Percentiles rank a stretch among this genome's conserved stretches.
These are phyloP conservation scores for Neoascochyta sp. DNA, from an alignment of 2,329 filamentous ascomycete species.

Conservation along the genomic window DNA sequence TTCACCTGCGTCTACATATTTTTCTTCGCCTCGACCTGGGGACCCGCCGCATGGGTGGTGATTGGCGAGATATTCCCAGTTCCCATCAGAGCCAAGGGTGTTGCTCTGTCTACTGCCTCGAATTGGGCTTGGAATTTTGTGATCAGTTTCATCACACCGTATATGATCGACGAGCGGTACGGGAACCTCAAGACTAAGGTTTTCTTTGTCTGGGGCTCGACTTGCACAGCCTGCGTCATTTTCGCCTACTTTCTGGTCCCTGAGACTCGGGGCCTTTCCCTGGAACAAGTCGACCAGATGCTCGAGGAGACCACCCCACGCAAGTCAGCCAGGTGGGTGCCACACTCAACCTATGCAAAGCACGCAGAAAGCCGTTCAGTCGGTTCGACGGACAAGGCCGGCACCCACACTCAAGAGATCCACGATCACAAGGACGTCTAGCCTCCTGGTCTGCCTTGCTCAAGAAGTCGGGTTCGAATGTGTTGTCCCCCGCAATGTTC, in stretches of 20 bases:
- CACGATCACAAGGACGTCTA: constrained; percentile 2
- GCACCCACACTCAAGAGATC: not conserved
- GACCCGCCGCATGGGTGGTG: constrained; percentile 66
- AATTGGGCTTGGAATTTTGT: constrained; percentile 90
- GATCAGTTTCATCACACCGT: constrained; percentile 57
- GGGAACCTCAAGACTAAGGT: constrained; percentile 59
- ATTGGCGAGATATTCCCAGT: constrained; percentile 90
- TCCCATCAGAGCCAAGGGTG: constrained; percentile 82
- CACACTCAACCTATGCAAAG: constrained; percentile 61
- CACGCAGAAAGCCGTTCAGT: constrained; percentile 5
- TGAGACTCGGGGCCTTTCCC: constrained; percentile 71
- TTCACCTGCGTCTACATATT: constrained; percentile 93
- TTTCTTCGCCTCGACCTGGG: constrained; percentile 89
- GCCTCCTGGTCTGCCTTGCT: too few relatives aligned
- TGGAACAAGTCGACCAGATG: constrained; percentile 80
- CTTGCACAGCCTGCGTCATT: constrained; percentile 51
- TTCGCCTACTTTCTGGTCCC: constrained; percentile 76
- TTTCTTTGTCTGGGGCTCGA: constrained; percentile 54
- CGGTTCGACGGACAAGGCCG: constrained; percentile 6
- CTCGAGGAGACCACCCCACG: constrained; percentile 77
- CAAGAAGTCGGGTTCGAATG: too few relatives aligned
- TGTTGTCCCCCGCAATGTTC: too few relatives aligned
- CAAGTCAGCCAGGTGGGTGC: constrained; percentile 69
- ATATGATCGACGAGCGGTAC: constrained; percentile 63
- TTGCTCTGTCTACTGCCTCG: constrained; percentile 79